Evolutionary conservation across 352 stramenopile genomes (phyloP), one percentile per base, ranked within the genome.

Genomic region (Globisporangium echinulatum): DNA sequence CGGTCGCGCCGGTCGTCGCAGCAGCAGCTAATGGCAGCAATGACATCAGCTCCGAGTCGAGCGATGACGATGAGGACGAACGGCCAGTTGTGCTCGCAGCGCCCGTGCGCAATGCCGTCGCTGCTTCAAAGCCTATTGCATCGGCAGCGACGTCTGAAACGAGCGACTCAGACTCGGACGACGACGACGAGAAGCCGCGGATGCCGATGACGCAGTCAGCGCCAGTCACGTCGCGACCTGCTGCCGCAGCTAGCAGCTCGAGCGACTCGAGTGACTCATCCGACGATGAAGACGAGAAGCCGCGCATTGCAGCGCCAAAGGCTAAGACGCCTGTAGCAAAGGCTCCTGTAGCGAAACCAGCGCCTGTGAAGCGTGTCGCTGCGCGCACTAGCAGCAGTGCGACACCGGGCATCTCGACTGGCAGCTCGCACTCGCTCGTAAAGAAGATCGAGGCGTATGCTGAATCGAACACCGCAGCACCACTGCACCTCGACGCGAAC

Each of bases 391-490:
- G 70, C 47, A 42, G 40, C 1, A 62, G 49, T 7, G 49, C n/a
- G 40, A 62, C 64, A 14, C 61, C 62, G 7, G 72, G 75, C 37
- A 91, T 90, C 56, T 92, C 82, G 9, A 60, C 66, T 0, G 75
- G 71, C 56, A 92, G 75, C 50, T 80, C 75, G 10, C 85, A 94
- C 63, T 86, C 83, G 47, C 63, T 94, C n/a, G 85, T 94, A 33
- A 88, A 89, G 70, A 86, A 87, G 58, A 92, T 94, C 11, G 81
- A 93, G 56, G 71, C 65, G 36, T 94, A 88, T 57, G 58, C 55
- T 39, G 76, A 75, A 44, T 87, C 81, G n/a, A 68, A 67, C 14
- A 66, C 62, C 39, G 65, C 56, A 5, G 60, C 77, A 33, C 65
- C 73, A 60, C 54, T 94, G 49, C 85, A 94, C 51, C 53, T 94